These are phyloP conservation scores for Teratosphaeria nubilosa DNA, from an alignment of 2,329 filamentous ascomycete genomes.

Conservation along the genomic window DNA sequence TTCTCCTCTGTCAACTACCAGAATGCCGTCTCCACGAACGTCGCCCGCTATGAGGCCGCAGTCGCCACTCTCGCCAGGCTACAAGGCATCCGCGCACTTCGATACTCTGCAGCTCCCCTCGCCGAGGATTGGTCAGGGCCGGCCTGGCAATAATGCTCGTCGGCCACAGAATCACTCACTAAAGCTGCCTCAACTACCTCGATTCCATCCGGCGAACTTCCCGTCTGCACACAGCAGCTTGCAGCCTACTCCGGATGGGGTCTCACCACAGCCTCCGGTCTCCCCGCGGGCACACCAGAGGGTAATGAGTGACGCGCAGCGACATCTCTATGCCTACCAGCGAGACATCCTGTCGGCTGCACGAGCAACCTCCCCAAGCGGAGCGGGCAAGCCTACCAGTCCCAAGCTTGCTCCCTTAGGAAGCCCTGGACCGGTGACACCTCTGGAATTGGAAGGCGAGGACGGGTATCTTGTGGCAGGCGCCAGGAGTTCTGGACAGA, in stretches of 20 bases:
- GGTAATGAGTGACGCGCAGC: conserved; percentile 39
- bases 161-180: conserved; percentile 29
- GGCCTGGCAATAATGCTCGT: conserved; percentile 23
- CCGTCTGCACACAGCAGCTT: conserved; percentile 27
- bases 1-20: conserved; percentile 2
- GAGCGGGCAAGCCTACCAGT: conserved; percentile 26
- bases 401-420: conserved; percentile 40
- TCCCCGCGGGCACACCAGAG: conserved; percentile 34
- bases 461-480: conserved; percentile 39
- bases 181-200: conserved; percentile 39
- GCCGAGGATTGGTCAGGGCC: conserved; percentile 19
- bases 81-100: conserved; percentile 8
- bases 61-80: conserved; percentile 24
- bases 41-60: conserved; percentile 24
- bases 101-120: conserved; percentile 22
- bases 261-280: conserved; percentile 30
- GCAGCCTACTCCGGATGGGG: conserved; percentile 28
- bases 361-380: conserved; percentile 6
- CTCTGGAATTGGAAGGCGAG: conserved; percentile 38
- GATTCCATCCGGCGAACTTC: conserved; percentile 45
- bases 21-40: conserved; percentile 25
- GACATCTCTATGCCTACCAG: conserved; percentile 40
- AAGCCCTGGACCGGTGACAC: conserved; percentile 44
- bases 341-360: conserved; percentile 28
- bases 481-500: conserved; percentile 17